Evolutionary conservation across 495 filamentous ascomycete species (phyloP), one percentile per base, ranked within the genome.

Genomic region (Xylaria acuta): DNA sequence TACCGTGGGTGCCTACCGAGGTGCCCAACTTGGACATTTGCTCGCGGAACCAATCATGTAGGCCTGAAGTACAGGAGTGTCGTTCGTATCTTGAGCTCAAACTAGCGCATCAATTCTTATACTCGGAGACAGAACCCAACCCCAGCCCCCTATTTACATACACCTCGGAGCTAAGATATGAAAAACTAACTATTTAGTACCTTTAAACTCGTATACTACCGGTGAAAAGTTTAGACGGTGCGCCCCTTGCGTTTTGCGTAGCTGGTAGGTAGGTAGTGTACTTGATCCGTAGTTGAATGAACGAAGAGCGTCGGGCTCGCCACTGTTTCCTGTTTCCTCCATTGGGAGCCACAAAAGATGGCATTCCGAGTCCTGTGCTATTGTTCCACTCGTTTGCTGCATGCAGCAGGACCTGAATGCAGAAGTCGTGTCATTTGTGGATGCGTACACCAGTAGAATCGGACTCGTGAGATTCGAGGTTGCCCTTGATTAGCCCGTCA

Each of bases 371-470:
- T 64, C 62, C 62, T 53, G 30, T 43, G 30, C n/a, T 58, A 5
- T 58, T 58, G 49, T 62, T 22, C 56, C 43, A 36, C 40, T 62
- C 27, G 38, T 45, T 34, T 49, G 53, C 41, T 62, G 36, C 30
- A 40, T 60, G 67, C 40, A 60, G 53, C 20, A 59, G 51, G 34
- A 67, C 30, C 41, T 69, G 67, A 47, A 58, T 69, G 67, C 66
- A 60, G 40, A 60, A 22, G 67, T 60, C 67, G 49, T 69, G 67
- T 69, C 67, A 69, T 62, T 36, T 43, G 51, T 59, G n/a, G 47
- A 47, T 67, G 49, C 65, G 67, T 69, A 54, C 49, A 62, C 67
- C 67, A 69, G 49, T 67, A 67, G 65, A 67, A 67, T 67, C 47
- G 49, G 36, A 30, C 12, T 40, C 47, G 65, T 67, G 45, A 56